Evolutionary conservation across 257 asterid genomes (phyloP).

Genomic region (Solanum paucissectum): DNA sequence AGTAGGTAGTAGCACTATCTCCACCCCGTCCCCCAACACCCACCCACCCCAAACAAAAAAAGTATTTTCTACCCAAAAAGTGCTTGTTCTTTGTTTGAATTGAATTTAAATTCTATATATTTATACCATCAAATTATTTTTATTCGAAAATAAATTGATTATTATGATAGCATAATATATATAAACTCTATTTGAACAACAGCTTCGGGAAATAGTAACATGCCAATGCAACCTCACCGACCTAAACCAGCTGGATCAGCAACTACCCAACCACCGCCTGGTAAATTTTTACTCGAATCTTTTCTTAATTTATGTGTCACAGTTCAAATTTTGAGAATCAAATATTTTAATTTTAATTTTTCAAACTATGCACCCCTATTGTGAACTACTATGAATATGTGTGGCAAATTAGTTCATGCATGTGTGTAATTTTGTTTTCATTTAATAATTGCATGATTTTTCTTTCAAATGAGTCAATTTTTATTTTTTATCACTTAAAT

Average conservation of each 20-base stretch:
- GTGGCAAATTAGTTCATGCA: too few relatives aligned
- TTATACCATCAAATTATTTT: background rate
- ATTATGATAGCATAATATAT: background rate
- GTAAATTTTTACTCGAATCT: background rate
- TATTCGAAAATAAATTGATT: background rate
- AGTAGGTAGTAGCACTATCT: background rate
- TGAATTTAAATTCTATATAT: background rate
- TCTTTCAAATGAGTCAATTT: too few relatives aligned
- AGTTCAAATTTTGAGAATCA: too few relatives aligned
- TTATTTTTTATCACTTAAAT: too few relatives aligned
- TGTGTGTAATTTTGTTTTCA: too few relatives aligned
- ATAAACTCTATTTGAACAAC: background rate
- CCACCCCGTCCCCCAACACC: too few relatives aligned
- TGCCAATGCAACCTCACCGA: fast-evolving
- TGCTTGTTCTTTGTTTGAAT: background rate
- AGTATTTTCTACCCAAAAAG: background rate
- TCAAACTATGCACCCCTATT: too few relatives aligned
- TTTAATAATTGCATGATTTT: too few relatives aligned
- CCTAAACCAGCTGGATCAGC: background rate
- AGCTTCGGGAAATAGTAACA: background rate
- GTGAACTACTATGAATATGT: too few relatives aligned
- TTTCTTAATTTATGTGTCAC: too few relatives aligned
- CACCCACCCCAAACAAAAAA: too few relatives aligned
- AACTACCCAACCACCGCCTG: background rate
- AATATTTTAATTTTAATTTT: too few relatives aligned